These are phyloP conservation scores for Protostelium mycophagum DNA, from an alignment of 78 protist genomes.

Conservation along the genomic window DNA sequence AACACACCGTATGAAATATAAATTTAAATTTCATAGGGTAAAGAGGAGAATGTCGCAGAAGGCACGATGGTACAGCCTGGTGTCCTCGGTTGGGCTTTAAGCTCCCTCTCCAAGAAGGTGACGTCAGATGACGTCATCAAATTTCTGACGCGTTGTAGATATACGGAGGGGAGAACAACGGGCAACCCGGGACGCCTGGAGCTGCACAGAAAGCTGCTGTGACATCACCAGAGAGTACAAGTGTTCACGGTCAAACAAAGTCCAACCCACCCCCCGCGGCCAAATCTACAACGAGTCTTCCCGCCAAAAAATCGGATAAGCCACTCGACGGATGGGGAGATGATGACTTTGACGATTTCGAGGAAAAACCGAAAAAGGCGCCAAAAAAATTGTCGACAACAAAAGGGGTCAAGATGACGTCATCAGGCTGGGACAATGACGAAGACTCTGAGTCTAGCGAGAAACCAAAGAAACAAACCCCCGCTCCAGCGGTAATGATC, in stretches of 20 bases:
- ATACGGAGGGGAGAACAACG: not conserved
- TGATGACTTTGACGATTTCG: slow-evolving; percentile 10
- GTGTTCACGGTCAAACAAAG: not conserved
- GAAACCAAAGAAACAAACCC: no score
- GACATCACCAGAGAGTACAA: not conserved
- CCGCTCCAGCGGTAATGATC: no score
- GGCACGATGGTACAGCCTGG: not conserved
- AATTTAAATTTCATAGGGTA: not conserved
- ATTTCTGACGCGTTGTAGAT: not conserved
- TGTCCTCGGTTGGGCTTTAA: not conserved
- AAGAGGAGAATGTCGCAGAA: not conserved
- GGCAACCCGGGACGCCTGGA: not conserved
- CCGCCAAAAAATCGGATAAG: not conserved
- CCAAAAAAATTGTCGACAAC: not conserved
- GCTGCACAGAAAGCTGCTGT: not conserved
- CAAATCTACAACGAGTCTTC: not conserved
- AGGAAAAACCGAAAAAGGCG: not conserved
- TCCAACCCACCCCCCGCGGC: not conserved
- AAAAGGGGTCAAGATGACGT: not conserved
- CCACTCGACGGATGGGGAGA: slow-evolving; percentile 36
- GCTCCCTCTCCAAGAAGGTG: not conserved
- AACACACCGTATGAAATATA: no score
- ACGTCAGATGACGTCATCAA: not conserved
- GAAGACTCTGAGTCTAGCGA: no score
- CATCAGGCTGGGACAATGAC: not conserved